phyloP scores from a whole-genome alignment of 2,329 filamentous ascomycete species.

The Nemania bipapillata region DNA sequence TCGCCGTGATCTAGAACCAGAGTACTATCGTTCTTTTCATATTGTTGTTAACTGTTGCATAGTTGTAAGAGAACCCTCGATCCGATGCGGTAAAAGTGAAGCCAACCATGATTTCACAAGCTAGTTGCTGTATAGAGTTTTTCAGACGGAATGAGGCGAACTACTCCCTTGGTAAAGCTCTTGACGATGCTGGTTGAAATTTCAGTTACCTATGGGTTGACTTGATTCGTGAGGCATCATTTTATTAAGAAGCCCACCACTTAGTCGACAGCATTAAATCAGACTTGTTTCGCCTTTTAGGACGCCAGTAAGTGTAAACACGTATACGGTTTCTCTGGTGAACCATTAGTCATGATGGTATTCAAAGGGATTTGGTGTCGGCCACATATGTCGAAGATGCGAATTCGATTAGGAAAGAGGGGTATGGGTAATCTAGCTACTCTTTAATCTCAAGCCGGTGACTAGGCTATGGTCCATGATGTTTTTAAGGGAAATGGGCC shows the following conservation, averaged over 20 bases:
- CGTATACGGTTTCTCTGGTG: not conserved
- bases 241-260: not conserved
- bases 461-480: not conserved
- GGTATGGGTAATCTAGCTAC: not conserved
- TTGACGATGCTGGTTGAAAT: not conserved
- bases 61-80: no score
- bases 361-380: not conserved
- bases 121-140: not conserved
- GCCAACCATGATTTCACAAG: not conserved
- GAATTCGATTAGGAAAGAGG: not conserved
- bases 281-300: not conserved
- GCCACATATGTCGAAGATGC: not conserved
- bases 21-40: not conserved
- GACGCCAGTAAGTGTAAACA: not conserved
- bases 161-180: not conserved
- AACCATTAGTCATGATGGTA: not conserved
- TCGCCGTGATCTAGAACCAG: not conserved
- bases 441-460: not conserved
- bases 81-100: not conserved
- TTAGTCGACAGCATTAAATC: not conserved
- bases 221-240: not conserved
- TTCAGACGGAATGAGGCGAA: not conserved
- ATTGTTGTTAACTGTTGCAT: not conserved
- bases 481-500: not conserved
- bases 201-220: not conserved